These are phyloP conservation scores for Curvularia verruculosa DNA, from an alignment of 2,329 filamentous ascomycete species.

Conservation along the genomic window DNA sequence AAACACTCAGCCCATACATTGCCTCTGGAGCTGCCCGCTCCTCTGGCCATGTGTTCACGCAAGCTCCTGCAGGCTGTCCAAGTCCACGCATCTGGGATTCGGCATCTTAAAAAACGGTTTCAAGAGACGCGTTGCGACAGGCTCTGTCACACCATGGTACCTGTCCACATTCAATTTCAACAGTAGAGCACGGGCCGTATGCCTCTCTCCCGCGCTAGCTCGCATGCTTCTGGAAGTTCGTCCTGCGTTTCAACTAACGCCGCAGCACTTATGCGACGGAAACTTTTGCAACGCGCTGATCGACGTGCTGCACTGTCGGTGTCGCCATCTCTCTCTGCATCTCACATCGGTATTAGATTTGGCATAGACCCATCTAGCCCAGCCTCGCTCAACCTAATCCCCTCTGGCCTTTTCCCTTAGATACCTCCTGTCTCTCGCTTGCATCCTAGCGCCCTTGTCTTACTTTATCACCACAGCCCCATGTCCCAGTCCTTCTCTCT, in stretches of 20 bases:
- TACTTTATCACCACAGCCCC: conserved; percentile 8
- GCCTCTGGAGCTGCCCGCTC: not conserved
- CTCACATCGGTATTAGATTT: conserved; percentile 15
- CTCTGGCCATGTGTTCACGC: conserved; percentile 3
- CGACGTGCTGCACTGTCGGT: conserved; percentile 11
- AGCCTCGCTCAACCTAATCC: conserved; percentile 1
- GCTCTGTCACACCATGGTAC: conserved; percentile 15
- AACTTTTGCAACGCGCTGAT: conserved; percentile 10
- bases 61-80: not conserved
- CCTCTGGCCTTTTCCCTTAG: conserved; percentile 2
- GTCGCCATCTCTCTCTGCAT: conserved; percentile 5
- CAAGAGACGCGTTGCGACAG: conserved; percentile 16
- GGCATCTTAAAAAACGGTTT: conserved; percentile 15
- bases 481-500: conserved; percentile 19
- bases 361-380: conserved; percentile 7
- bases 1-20: conserved; percentile 10
- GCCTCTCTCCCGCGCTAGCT: conserved; percentile 7
- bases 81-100: not conserved
- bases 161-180: conserved; percentile 1
- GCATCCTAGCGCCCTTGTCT: conserved; percentile 1
- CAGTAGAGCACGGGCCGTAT: conserved; percentile 1
- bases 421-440: conserved; percentile 3
- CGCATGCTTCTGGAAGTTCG: conserved; percentile 13
- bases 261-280: conserved; percentile 12
- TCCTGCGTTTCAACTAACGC: conserved; percentile 15